Base-by-base conservation (phyloP, 2,329 filamentous ascomycete genomes). In the Lachnellula arida region DNA sequence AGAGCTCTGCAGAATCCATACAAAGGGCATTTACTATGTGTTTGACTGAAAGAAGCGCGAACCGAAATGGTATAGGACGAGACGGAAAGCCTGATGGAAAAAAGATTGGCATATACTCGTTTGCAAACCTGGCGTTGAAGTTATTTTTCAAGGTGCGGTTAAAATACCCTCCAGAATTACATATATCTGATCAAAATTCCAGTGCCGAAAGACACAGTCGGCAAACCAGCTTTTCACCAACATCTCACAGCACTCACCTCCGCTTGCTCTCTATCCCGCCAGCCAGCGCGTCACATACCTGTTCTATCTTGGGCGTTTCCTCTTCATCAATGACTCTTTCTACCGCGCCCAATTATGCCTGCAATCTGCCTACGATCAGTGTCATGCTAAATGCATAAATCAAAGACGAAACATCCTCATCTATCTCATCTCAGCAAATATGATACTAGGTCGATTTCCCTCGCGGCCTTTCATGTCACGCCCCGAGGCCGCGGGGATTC, bases 11-110 rank as follows among this genome's bases (percentile, higher is more conserved):
- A 17, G 93, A 97, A 67, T 88, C 90, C 50, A 88, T 97, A 57
- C 88, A 95, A 59, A 89, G 91, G 69, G 91, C 92, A 22, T 96
- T 97, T 68, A 94, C 90, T 11, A 91, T 90, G 40, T 97, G 93
- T 62, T 75, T 96, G 35, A 91, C 88, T 4, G 91, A 96, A 69
- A 82, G 90, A 49, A 86, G 83, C 1, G 85, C 85, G 17, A 84
- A 81, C 25, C 78, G 83, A 12, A 75, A 76, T 14, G 77, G 78
- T 0, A 72, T 81, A 25, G 64, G 66, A 7, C 71, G 69, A 55
- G 81, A 81, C 63, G 84, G 83, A 19, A 82, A 78, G 57, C 90
- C 91, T 0, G 88, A 92, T 65, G 91, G 91, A 53, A 95, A 92
- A 70, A 91, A 93, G 68, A 75, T 87, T 11, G 92, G 90, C 44